A percentile compares a stretch with the other conserved stretches of the same genome.
phyloP scores from a whole-genome alignment of 2,329 filamentous ascomycete genomes.

The Sordariomycetes sp. region DNA sequence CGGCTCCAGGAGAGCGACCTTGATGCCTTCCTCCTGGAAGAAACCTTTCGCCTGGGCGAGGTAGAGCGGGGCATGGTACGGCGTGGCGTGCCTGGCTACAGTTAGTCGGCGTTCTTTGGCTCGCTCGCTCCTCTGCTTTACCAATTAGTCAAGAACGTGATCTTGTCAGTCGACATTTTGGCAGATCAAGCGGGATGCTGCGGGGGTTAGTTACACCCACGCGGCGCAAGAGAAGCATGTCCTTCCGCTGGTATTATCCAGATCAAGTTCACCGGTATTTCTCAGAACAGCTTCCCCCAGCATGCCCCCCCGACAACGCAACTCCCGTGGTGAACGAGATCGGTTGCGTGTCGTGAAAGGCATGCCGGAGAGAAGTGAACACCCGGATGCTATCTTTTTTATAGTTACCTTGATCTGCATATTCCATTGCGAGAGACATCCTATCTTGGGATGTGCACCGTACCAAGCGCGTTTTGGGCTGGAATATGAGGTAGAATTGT shows the following conservation, averaged over 20 bases:
- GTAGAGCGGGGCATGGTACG: constrained; percentile 71
- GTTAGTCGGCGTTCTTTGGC: constrained; percentile 5
- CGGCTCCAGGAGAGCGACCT: constrained; percentile 67
- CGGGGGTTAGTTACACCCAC: constrained; percentile 20
- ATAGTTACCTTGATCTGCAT: constrained; percentile 29
- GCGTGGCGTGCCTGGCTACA: constrained; percentile 59
- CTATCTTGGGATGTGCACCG: neutral
- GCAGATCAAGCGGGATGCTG: constrained; percentile 31
- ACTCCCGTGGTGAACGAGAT: neutral
- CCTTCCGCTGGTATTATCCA: constrained; percentile 83
- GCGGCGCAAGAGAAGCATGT: constrained; percentile 57
- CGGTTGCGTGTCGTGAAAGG: too few species aligned
- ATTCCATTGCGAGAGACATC: constrained; percentile 18
- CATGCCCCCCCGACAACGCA: constrained; percentile 6
- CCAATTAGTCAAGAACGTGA: constrained; percentile 79
- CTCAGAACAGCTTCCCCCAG: constrained; percentile 43
- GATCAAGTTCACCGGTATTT: constrained; percentile 80
- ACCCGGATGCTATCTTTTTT: constrained; percentile 22
- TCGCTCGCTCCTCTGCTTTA: constrained; percentile 26
- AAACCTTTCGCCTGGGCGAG: constrained; percentile 66
- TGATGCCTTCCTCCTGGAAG: constrained; percentile 66
- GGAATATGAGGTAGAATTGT: too few species aligned
- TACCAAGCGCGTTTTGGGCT: neutral
- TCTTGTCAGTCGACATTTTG: constrained; percentile 73
- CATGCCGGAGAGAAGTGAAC: constrained; percentile 24